Base-by-base conservation (phyloP, 805 yeast species). In the Schizosaccharomyces japonicus region DNA sequence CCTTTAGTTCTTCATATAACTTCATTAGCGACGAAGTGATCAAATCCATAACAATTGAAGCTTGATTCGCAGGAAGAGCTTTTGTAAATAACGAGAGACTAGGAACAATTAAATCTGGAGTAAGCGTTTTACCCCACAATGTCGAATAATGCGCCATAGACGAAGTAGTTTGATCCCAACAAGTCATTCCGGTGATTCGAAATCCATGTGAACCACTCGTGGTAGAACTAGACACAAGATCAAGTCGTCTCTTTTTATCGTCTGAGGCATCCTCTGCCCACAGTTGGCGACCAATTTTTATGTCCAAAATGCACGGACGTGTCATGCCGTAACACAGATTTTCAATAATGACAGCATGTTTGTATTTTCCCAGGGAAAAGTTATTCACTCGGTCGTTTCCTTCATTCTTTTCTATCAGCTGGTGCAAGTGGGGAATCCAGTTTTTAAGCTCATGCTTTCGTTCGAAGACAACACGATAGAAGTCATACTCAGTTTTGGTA, bases 151-250 rank as follows among this genome's bases (percentile, higher is more conserved):
- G 17, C 6, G 26, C 13, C 13, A 19, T 19, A 5, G 42, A 19
- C 8, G 6, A n/a, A 13, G 25, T 15, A 7, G n/a, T 27, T 47
- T 15, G 40, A 17, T 30, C 31, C 52, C 59, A 67, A 4, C 78
- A 60, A 51, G 76, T 76, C 87, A 87, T 80, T 0, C 98, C 98
- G 55, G 96, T 85, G 2, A 87, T 73, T 50, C 98, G 65, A 52
- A 78, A 75, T 15, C 75, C 70, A 10, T 81, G 64, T 3, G 76
- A 64, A 0, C 95, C 94, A 42, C 90, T 78, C 0, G 96, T 87
- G 1, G 96, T 87, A 0, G 63, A 50, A 1, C 62, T 57, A 42
- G 90, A 71, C 0, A 90, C 95, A 25, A 66, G 61, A 27, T 61
- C 63, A 56, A 87, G 62, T 39, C 96, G 60, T 46, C 61, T 61